phyloP scores from a whole-genome alignment of 495 filamentous ascomycete genomes.

The Chaetomidium leptoderma region DNA sequence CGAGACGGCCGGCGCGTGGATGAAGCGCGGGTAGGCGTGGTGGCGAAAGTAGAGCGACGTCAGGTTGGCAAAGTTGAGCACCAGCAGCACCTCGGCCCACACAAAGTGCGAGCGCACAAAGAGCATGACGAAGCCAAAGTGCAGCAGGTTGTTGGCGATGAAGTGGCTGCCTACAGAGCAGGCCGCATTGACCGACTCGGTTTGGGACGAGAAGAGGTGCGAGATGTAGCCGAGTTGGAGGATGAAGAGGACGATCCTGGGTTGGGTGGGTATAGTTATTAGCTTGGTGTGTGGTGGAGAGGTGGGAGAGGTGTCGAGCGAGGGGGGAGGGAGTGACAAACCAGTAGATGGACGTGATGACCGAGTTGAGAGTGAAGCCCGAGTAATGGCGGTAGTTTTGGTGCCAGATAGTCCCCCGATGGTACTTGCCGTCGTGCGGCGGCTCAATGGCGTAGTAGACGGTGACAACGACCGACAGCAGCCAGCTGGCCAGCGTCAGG shows the following conservation, averaged over 20 bases:
- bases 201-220: constrained; percentile 65
- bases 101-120: constrained; percentile 70
- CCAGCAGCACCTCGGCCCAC: constrained; percentile 68
- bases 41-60: constrained; percentile 74
- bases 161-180: constrained; percentile 77
- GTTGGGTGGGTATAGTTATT: constrained; percentile 9
- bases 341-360: constrained; percentile 76
- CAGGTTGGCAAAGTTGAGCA: constrained; percentile 78
- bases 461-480: constrained; percentile 60
- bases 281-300: not conserved
- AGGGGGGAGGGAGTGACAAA: constrained; percentile 29
- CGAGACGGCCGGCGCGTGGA: constrained; percentile 69
- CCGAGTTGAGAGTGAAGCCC: constrained; percentile 67
- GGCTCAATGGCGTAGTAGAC: constrained; percentile 64
- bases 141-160: constrained; percentile 76
- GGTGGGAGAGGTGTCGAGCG: not conserved
- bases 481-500: constrained; percentile 66
- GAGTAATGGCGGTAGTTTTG: constrained; percentile 62
- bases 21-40: constrained; percentile 57
- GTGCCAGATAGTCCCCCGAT: constrained; percentile 59
- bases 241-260: constrained; percentile 68
- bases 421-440: constrained; percentile 56
- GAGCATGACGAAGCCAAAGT: constrained; percentile 73
- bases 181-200: constrained; percentile 58
- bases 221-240: constrained; percentile 70